Evolutionary conservation across 2,329 filamentous ascomycete species (phyloP), one percentile per base, ranked within the genome.

Genomic region (Magnaporthiopsis rhizophila): DNA sequence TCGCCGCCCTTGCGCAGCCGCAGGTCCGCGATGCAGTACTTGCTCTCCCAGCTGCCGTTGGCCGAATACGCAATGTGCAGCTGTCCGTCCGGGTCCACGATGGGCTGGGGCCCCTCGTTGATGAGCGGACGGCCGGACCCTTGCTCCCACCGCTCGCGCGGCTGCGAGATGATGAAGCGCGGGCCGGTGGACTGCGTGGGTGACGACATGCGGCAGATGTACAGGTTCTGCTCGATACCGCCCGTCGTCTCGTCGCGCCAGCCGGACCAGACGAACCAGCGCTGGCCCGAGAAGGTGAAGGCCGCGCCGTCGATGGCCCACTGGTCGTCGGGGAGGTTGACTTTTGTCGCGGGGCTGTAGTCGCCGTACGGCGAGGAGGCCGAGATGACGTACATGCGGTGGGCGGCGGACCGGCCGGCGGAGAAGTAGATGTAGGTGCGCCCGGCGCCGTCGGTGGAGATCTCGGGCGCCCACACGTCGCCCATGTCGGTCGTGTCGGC

Each of bases 251-350:
- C 59, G 28, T 60, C 64, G 3, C 28, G 65, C 69, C 69, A 71
- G n/a, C 69, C 69, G 21, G 69, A 71, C 69, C 69, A 71, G 24
- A 71, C 69, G 38, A 70, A 70, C 65, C 66, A 71, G 18, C 68
- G 66, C 59, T 66, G 56, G 0, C 65, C 68, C 30, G 68, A 65
- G 9, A 69, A 71, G 24, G 58, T 64, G 45, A 71, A 69, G 21
- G 67, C 56, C 1, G 69, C 64, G 24, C 69, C 69, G 59, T 71
- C 69, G n/a, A 71, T 71, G 28, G 69, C 69, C 69, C 69, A 71
- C 13, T 65, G 59, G 50, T 71, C 68, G 53, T 70, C 69, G 0
- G 69, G 69, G 53, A 71, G 58, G 13, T 50, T 64, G 7, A 71
- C 64, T 59, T 71, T 68, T 7, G 59, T 57, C 61, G 68, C 69